Evolutionary conservation across 2,329 filamentous ascomycete genomes (phyloP).

Genomic region (Xylariaceae sp.): DNA sequence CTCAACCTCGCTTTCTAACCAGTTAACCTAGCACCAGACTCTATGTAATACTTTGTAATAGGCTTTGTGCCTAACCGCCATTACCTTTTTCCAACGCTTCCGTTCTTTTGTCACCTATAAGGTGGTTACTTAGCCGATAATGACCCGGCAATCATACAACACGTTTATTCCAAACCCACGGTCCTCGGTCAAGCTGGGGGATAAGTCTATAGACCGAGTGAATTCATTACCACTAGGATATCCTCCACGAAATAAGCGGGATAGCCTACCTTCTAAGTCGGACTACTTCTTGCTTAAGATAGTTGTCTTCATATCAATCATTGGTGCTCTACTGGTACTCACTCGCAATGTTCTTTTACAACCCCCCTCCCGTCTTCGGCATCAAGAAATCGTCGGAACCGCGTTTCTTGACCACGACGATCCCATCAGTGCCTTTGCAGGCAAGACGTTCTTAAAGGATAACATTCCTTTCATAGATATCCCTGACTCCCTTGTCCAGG

Average conservation of each 20-base stretch:
- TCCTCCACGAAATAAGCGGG: background rate
- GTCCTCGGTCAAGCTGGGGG: background rate
- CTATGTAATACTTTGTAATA: background rate
- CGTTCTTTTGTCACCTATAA: background rate
- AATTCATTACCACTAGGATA: slow-evolving; percentile 2
- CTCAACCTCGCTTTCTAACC: too few species aligned
- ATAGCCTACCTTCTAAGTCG: slow-evolving; percentile 10
- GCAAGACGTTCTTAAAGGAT: slow-evolving; percentile 34
- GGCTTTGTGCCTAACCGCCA: background rate
- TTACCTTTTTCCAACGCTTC: background rate
- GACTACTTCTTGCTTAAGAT: slow-evolving; percentile 25
- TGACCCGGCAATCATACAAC: slow-evolving; percentile 15
- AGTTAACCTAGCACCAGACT: background rate
- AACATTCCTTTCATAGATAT: slow-evolving; percentile 50
- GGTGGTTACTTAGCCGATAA: slow-evolving; percentile 1
- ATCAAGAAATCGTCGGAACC: slow-evolving; percentile 21
- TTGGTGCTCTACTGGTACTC: slow-evolving; percentile 23
- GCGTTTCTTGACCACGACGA: slow-evolving; percentile 34
- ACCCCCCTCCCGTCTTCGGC: background rate
- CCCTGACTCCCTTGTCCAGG: slow-evolving; percentile 44
- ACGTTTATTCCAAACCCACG: slow-evolving; percentile 6
- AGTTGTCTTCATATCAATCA: slow-evolving; percentile 18
- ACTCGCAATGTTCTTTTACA: slow-evolving; percentile 12
- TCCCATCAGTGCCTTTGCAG: slow-evolving; percentile 28
- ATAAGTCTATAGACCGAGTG: slow-evolving; percentile 1